Evolutionary conservation across 805 yeast species (phyloP).

Genomic region (Teunomyces atbi): DNA sequence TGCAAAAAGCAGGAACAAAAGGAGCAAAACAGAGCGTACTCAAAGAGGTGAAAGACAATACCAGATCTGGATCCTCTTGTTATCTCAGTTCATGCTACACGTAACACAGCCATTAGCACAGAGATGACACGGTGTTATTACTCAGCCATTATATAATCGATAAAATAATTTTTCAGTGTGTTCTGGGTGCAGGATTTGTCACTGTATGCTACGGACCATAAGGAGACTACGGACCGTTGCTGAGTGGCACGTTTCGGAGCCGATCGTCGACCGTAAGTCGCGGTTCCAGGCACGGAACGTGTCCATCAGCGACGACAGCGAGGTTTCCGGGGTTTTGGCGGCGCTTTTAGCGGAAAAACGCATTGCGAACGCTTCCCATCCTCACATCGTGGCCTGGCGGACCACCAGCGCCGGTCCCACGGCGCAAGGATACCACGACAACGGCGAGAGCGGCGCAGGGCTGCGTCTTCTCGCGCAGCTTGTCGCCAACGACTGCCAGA

Average conservation of each 20-base stretch:
- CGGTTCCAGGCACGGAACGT: constrained; percentile 65
- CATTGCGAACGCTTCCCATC: constrained; percentile 61
- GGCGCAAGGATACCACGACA: constrained; percentile 61
- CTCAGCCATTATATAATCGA: too few species aligned
- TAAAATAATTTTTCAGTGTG: background rate
- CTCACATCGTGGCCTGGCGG: constrained; percentile 74
- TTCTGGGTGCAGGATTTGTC: background rate
- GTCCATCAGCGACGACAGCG: constrained; percentile 32
- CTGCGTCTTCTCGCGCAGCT: constrained; percentile 50
- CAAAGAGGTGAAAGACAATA: background rate
- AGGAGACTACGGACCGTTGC: background rate
- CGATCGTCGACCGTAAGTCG: constrained; percentile 52
- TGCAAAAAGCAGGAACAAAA: background rate
- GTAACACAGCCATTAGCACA: too few species aligned
- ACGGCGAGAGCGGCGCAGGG: constrained; percentile 80
- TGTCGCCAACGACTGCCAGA: constrained; percentile 46
- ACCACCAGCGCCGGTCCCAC: constrained; percentile 17
- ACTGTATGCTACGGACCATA: background rate
- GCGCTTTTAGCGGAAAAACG: constrained; percentile 47
- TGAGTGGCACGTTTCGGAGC: constrained; percentile 30
- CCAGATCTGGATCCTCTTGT: too few species aligned
- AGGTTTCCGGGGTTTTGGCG: constrained; percentile 43
- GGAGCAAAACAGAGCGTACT: background rate
- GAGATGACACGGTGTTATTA: too few species aligned
- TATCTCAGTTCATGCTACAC: too few species aligned